These are phyloP conservation scores for Pleodorina starrii DNA, from an alignment of 139 green algal species.

Conservation along the genomic window DNA sequence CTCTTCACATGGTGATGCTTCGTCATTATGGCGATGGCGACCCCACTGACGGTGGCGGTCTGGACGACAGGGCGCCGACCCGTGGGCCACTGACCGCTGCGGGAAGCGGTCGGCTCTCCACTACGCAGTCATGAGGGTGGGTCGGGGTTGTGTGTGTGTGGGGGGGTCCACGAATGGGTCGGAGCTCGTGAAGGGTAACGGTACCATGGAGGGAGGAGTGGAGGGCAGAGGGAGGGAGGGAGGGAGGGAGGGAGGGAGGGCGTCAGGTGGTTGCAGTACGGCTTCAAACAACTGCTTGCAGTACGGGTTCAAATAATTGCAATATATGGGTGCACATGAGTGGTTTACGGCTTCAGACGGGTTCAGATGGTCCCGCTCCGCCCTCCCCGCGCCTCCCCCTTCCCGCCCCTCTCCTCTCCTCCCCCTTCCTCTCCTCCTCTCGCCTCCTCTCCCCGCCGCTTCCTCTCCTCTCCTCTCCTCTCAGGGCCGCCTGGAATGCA, in stretches of 20 bases:
- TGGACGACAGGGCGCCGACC: slow-evolving; percentile 68
- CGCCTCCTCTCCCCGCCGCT: background rate
- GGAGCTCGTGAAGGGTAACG: too few species aligned
- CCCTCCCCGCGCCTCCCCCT: background rate
- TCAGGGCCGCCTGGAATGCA: slow-evolving; percentile 34
- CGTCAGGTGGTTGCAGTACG: background rate
- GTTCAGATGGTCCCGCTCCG: background rate
- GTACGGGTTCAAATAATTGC: background rate
- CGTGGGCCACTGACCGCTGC: slow-evolving; percentile 62
- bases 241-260: too few species aligned
- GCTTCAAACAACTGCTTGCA: background rate
- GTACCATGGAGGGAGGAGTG: too few species aligned
- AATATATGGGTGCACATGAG: too few species aligned
- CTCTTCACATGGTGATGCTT: too few species aligned
- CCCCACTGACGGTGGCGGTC: too few species aligned
- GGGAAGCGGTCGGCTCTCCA: slow-evolving; percentile 61
- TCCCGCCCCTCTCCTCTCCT: background rate
- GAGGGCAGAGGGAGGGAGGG: too few species aligned
- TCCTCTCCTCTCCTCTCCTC: background rate
- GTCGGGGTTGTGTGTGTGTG: too few species aligned
- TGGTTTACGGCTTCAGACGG: too few species aligned
- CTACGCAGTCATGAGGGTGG: slow-evolving; percentile 56
- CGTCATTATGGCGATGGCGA: too few species aligned
- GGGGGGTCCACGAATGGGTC: too few species aligned
- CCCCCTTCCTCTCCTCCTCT: background rate